Evolutionary conservation across 2,329 filamentous ascomycete genomes (phyloP), one percentile per base, ranked within the genome.

Genomic region (Clarireedia monteithiana): DNA sequence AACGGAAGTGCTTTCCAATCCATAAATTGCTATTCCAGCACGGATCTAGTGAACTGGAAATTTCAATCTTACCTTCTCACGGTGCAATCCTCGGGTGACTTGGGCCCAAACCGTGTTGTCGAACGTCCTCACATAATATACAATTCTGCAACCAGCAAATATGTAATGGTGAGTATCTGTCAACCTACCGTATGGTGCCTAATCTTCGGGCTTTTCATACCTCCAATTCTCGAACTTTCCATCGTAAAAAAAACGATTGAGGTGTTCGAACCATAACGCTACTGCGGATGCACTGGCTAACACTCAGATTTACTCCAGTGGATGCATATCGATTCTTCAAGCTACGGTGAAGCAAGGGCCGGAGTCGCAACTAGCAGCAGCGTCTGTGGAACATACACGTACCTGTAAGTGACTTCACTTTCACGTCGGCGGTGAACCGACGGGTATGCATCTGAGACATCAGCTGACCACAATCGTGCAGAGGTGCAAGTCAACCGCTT

Each of bases 121-220:
- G 84, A 88, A 68, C 72, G 85, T 20, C 85, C 85, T 2, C 87
- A 88, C 69, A 77, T 88, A 4, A 77, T 88, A 5, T 86, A 81
- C 71, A 88, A 88, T 60, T 78, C 82, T 14, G 70, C 72, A n/a
- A 86, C 83, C 0, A 63, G 68, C 5, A 81, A 83, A 60, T 88
- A 84, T 67, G 83, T 88, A n/a, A 71, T 88, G 67, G 42, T 24
- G 23, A 23, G 42, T 23, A 20, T 24, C 12, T 14, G 12, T 10
- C 42, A 46, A 6, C 14, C 42, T 42, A 14, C n/a, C 5, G 7
- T 42, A 15, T 42, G 7, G 20, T n/a, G 20, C 2, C 9, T 6
- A 17, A 42, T 5, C 39, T 20, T 42, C 5, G 39, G 14, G 17
- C 14, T 42, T 9, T 42, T 5, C 39, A 5, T 42, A 7, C 2